Percentiles rank a stretch among this genome's conserved stretches.
Evolutionary conservation across 805 yeast species (phyloP).

Genomic region (Saccharomyces kudriavzevii): DNA sequence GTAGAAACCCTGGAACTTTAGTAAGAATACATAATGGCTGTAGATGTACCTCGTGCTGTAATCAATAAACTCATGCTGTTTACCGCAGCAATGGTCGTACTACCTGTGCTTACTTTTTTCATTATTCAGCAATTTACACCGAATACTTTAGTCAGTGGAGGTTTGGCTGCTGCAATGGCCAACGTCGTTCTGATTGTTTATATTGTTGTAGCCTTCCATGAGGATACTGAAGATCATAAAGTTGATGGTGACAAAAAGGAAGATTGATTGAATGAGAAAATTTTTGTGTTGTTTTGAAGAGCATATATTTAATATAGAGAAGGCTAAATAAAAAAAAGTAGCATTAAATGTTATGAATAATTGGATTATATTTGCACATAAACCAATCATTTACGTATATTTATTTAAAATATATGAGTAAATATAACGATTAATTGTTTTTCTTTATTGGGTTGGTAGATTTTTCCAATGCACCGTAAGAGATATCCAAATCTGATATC

Average conservation of each 20-base stretch:
- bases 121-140: conserved; percentile 34
- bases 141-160: conserved; percentile 65
- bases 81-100: conserved; percentile 67
- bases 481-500: conserved; percentile 62
- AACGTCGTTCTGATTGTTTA: conserved; percentile 67
- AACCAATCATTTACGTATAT: conserved; percentile 2
- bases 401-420: conserved; percentile 5
- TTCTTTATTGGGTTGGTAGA: conserved; percentile 30
- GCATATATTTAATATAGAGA: neutral
- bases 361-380: neutral
- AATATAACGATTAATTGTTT: conserved; percentile 13
- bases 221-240: conserved; percentile 38
- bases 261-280: conserved; percentile 15
- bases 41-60: conserved; percentile 43
- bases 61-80: conserved; percentile 60
- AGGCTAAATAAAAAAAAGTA: neutral
- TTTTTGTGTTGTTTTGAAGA: conserved; percentile 2
- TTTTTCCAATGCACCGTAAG: conserved; percentile 77
- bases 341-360: neutral
- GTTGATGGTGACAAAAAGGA: conserved; percentile 32
- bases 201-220: conserved; percentile 65
- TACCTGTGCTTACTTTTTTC: conserved; percentile 61
- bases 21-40: conserved; percentile 23
- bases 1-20: neutral
- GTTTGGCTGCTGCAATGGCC: conserved; percentile 70